Conservation (phyloP, 495 filamentous ascomycete genomes). For the Hamigera avellanea region DNA sequence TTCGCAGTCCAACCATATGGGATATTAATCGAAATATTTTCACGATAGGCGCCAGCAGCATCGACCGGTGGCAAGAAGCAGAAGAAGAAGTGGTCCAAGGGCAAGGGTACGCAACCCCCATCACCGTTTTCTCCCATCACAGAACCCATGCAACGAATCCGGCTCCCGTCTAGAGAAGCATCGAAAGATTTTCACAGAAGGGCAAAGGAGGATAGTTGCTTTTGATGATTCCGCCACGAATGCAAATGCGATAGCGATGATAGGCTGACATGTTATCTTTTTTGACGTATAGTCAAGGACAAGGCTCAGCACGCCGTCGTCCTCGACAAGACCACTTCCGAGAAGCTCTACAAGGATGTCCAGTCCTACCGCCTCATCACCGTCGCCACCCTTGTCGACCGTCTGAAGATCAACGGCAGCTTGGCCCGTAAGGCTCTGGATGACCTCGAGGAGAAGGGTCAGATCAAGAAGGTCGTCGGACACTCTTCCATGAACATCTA, state of each 20-base stretch:
- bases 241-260: not conserved
- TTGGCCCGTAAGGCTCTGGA: conserved; percentile 79
- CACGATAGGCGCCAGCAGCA: conserved; percentile 59
- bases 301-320: conserved; percentile 95
- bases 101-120: conserved; percentile 62
- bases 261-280: conserved; percentile 14
- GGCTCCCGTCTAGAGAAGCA: not conserved
- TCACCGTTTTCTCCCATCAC: conserved; percentile 5
- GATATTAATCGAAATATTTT: conserved; percentile 10
- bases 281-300: conserved; percentile 77
- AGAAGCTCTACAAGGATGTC: conserved; percentile 88
- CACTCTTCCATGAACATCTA: conserved; percentile 98
- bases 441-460: conserved; percentile 94
- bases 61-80: conserved; percentile 86
- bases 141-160: not conserved
- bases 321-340: conserved; percentile 56
- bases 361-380: conserved; percentile 99
- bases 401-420: conserved; percentile 99
- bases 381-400: conserved; percentile 94
- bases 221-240: too few relatives aligned
- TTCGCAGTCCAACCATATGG: conserved; percentile 2
- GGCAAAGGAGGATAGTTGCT: not conserved
- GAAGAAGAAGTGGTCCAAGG: conserved; percentile 99
- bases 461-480: conserved; percentile 95
- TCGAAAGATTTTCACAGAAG: not conserved